Conservation (phyloP, 2,329 filamentous ascomycete genomes). For the Beauveria asiatica region DNA sequence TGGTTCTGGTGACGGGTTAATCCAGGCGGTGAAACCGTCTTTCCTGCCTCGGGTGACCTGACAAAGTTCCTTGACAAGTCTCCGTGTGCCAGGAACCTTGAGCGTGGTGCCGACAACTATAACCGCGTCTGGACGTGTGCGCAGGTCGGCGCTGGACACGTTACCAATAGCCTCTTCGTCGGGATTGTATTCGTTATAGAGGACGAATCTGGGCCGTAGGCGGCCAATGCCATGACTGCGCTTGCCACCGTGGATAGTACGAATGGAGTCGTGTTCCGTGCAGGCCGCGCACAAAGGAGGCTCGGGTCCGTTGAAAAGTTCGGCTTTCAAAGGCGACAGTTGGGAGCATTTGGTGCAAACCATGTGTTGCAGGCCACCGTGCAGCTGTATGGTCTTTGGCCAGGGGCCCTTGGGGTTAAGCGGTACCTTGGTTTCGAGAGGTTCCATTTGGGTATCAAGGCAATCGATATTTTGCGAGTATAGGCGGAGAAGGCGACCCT, state of each 20-base stretch:
- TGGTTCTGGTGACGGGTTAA: constrained; percentile 83
- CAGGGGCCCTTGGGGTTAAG: constrained; percentile 78
- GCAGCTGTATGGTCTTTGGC: constrained; percentile 88
- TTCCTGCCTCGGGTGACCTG: constrained; percentile 71
- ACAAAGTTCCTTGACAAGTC: constrained; percentile 87
- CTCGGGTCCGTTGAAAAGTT: constrained; percentile 74
- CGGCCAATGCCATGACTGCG: constrained; percentile 89
- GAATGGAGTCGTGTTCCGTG: constrained; percentile 63
- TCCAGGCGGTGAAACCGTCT: constrained; percentile 86
- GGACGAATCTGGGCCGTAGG: constrained; percentile 82
- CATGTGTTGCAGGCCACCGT: constrained; percentile 92
- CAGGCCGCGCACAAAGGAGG: constrained; percentile 74
- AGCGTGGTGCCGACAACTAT: constrained; percentile 93
- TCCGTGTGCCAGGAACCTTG: constrained; percentile 86
- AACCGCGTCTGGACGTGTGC: constrained; percentile 78
- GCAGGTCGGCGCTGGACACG: constrained; percentile 78
- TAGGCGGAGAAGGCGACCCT: constrained; percentile 78
- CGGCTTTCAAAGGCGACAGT: constrained; percentile 65
- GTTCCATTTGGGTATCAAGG: constrained; percentile 76
- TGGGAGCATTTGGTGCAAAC: constrained; percentile 87
- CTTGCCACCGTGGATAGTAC: constrained; percentile 69
- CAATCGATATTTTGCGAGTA: constrained; percentile 98
- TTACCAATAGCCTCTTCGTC: constrained; percentile 94
- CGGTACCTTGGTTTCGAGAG: constrained; percentile 72
- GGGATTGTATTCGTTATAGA: constrained; percentile 96